Conservation (phyloP, 1,284 basidiomycete genomes). For the Ceratorhiza oryzae-sativae region DNA sequence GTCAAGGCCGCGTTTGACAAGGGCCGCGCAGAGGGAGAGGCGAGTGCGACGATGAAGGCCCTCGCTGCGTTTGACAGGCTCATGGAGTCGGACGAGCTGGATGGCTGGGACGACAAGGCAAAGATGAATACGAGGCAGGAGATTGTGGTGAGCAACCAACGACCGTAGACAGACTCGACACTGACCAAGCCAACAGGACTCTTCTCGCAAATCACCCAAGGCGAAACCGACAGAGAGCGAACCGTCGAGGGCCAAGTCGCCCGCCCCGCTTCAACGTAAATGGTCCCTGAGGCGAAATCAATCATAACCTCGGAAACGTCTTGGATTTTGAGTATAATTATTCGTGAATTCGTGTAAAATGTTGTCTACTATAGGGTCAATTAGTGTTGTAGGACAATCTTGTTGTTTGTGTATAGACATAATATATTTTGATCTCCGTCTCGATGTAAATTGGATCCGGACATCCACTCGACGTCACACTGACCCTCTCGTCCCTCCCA, state of each 20-base stretch:
- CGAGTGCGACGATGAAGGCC: constrained; percentile 18
- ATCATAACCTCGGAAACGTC: neutral
- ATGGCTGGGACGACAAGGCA: constrained; percentile 11
- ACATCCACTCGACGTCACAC: neutral
- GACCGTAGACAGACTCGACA: neutral
- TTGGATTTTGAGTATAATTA: neutral
- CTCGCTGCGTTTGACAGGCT: constrained; percentile 22
- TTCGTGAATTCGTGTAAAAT: neutral
- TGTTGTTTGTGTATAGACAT: neutral
- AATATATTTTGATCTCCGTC: neutral
- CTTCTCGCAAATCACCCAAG: neutral
- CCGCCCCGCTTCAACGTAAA: neutral
- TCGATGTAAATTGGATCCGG: neutral
- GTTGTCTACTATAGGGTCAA: neutral
- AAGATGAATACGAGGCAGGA: constrained; percentile 16
- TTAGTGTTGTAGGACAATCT: constrained; percentile 13
- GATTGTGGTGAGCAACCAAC: neutral
- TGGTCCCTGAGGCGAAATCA: constrained; percentile 1
- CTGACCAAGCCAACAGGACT: neutral
- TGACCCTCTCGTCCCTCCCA: neutral
- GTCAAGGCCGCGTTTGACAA: constrained; percentile 55
- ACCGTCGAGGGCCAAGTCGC: constrained; percentile 5
- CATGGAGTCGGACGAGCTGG: constrained; percentile 9
- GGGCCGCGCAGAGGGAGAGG: constrained; percentile 54
- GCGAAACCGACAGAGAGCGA: neutral